Percentiles rank a stretch among this genome's conserved stretches.
These are phyloP conservation scores for Daldinia decipiens DNA, from an alignment of 495 filamentous ascomycete species.

Conservation along the genomic window DNA sequence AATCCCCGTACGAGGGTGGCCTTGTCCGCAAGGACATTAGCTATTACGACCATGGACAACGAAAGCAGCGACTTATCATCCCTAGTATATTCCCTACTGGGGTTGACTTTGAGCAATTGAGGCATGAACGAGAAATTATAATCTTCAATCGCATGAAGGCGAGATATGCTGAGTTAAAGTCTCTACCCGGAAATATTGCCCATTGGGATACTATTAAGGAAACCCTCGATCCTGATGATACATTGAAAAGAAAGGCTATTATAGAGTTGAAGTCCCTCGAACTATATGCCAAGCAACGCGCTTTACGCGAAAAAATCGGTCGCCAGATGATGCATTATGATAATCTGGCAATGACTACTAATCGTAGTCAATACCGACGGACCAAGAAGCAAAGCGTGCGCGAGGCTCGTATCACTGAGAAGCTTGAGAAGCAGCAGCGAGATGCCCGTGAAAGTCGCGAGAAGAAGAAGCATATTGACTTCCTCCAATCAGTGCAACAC, in stretches of 20 bases:
- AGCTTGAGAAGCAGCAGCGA: conserved; percentile 97
- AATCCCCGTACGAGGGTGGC: conserved; percentile 69
- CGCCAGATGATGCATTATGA: conserved; percentile 91
- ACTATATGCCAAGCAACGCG: conserved; percentile 84
- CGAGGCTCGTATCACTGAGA: conserved; percentile 98
- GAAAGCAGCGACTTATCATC: conserved; percentile 77
- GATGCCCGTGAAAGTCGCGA: conserved; percentile 93
- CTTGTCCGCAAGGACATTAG: conserved; percentile 68
- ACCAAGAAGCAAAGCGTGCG: conserved; percentile 96
- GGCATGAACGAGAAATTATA: conserved; percentile 85
- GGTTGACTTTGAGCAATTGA: conserved; percentile 82
- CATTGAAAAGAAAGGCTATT: conserved; percentile 85
- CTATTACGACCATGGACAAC: conserved; percentile 78
- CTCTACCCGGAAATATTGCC: conserved; percentile 80
- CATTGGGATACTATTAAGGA: conserved; percentile 85
- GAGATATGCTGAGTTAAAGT: conserved; percentile 82
- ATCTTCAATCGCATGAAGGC: conserved; percentile 88
- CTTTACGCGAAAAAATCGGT: conserved; percentile 83
- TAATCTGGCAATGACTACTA: conserved; percentile 94
- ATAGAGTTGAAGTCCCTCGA: conserved; percentile 92
- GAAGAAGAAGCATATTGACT: conserved; percentile 94
- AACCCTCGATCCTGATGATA: conserved; percentile 76
- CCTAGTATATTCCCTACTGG: conserved; percentile 89
- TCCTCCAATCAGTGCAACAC: conserved; percentile 72
- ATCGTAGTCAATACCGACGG: conserved; percentile 85